A percentile compares a stretch with the other conserved stretches of the same genome.
Conservation (phyloP, 371 early-diverging fungal genomes). For the Mortierella sp. region DNA sequence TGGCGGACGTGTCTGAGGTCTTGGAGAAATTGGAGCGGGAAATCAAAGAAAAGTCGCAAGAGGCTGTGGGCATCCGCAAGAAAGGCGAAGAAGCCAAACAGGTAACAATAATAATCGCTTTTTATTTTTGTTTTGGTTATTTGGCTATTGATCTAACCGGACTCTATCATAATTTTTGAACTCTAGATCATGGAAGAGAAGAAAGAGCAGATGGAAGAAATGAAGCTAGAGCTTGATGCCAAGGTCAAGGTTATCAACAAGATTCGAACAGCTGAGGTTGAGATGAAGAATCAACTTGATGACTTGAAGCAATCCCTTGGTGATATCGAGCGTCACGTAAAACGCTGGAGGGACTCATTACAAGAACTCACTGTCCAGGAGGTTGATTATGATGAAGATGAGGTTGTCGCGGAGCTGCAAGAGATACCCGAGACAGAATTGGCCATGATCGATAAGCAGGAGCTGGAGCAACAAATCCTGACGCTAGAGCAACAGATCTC, state of each 20-base stretch:
- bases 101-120: constrained; percentile 44
- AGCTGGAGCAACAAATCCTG: constrained; percentile 61
- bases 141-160: background rate
- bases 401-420: constrained; percentile 56
- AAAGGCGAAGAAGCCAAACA: constrained; percentile 66
- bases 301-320: constrained; percentile 63
- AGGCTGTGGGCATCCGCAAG: constrained; percentile 64
- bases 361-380: constrained; percentile 69
- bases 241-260: constrained; percentile 73
- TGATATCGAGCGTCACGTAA: constrained; percentile 65
- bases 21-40: constrained; percentile 70
- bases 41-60: constrained; percentile 62
- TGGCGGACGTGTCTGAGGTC: constrained; percentile 71
- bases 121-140: background rate
- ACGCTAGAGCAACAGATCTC: constrained; percentile 32
- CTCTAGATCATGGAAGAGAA: constrained; percentile 76
- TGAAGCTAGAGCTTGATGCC: constrained; percentile 77
- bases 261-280: constrained; percentile 75
- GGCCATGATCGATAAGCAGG: constrained; percentile 65
- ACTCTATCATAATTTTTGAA: constrained; percentile 12
- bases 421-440: constrained; percentile 71
- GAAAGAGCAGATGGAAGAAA: constrained; percentile 72
- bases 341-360: constrained; percentile 67
- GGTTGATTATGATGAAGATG: constrained; percentile 68
- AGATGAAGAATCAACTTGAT: constrained; percentile 74